Evolutionary conservation across 495 filamentous ascomycete genomes (phyloP), one percentile per base, ranked within the genome.

Genomic region (Trichoderma reesei): DNA sequence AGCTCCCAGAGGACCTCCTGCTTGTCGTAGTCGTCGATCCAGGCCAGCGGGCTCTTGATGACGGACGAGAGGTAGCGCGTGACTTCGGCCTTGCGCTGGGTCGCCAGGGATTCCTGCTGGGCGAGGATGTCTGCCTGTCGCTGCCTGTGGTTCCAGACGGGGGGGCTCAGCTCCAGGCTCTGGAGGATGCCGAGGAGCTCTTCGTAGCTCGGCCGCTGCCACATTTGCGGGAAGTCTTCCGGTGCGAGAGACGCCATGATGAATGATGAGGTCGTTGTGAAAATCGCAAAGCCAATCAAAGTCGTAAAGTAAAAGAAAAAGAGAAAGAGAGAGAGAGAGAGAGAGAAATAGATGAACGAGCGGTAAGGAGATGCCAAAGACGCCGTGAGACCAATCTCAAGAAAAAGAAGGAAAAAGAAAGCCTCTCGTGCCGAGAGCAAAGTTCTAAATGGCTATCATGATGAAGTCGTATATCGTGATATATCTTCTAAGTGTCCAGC

Each of bases 1-100:
- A 86, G 75, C 65, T 90, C 86, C 89, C 90, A 94, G 14, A 98
- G 76, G 10, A 78, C 74, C 70, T 96, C 93, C 62, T 82, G 82
- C 65, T 85, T 76, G 34, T 84, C 84, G 41, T 92, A 89, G 36
- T 83, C 81, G 3, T 83, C 72, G 10, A 98, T 78, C 93, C 94
- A 98, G 33, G 76, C 67, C 3, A 98, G 76, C 8, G 80, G 75
- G 67, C 84, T 93, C 33, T 87, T 81, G 68, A 97, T 85, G 69
- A 98, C 87, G 60, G 79, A 78, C 11, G 88, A 90, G 9, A 98
- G 78, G 71, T 94, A 96, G 1, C 72, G 33, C 71, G 79, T 65
- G 72, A 78, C 68, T 76, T 78, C 77, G 1, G 38, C 61, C 20
- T 72, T 72, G 41, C 72, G 71, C 63, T 72, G 66, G 16, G 67